Percentiles rank a stretch among this genome's conserved stretches.
Evolutionary conservation across 169 alveolate species (phyloP).

Genomic region (Theileria luwenshuni): DNA sequence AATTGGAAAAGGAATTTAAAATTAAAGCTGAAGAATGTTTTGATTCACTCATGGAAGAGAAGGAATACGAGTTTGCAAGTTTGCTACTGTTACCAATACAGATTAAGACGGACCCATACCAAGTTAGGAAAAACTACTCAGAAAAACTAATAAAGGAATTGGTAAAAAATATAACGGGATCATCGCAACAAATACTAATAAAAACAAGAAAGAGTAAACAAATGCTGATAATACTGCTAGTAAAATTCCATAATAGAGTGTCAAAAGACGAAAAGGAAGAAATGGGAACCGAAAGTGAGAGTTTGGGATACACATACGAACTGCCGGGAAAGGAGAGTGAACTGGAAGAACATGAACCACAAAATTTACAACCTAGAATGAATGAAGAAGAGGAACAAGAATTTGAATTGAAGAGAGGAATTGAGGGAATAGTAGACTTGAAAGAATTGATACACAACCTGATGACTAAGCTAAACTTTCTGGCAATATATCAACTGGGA

Average conservation of each 20-base stretch:
- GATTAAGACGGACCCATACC: slow-evolving; percentile 41
- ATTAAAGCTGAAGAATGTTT: slow-evolving; percentile 17
- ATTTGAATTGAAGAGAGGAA: not conserved
- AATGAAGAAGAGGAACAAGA: not conserved
- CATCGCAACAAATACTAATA: not conserved
- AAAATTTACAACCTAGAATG: not conserved
- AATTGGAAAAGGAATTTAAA: slow-evolving; percentile 19
- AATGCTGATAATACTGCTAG: not conserved
- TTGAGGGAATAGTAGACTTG: not conserved
- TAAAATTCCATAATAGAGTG: not conserved
- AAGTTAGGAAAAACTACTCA: slow-evolving; percentile 35
- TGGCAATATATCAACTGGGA: slow-evolving; percentile 36
- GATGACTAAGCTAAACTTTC: slow-evolving; percentile 14
- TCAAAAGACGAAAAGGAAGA: not conserved
- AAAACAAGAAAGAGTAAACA: not conserved
- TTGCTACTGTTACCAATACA: slow-evolving; percentile 60
- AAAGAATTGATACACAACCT: slow-evolving; percentile 1
- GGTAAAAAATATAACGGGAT: not conserved
- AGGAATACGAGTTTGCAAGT: slow-evolving; percentile 32
- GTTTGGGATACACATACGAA: too few relatives aligned
- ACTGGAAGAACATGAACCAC: not conserved
- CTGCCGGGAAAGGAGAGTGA: not conserved
- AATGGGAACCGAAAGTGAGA: not conserved
- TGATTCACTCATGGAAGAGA: slow-evolving; percentile 6
- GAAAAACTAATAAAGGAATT: slow-evolving; percentile 16